Conservation (phyloP, 2,329 filamentous ascomycete genomes). For the Claviceps arundinis region DNA sequence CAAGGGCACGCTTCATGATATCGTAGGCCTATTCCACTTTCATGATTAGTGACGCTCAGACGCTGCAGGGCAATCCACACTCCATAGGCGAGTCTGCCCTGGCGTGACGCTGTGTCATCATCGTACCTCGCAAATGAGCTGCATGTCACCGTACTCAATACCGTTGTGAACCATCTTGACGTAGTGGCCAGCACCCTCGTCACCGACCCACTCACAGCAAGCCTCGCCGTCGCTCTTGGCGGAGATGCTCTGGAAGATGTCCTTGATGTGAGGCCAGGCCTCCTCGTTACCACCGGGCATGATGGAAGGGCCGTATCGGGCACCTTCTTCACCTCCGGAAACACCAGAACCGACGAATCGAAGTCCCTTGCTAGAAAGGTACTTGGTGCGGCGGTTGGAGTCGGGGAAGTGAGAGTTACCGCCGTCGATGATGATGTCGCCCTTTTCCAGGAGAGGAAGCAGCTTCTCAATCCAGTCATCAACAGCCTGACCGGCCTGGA, state of each 20-base stretch:
- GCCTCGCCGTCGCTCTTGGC: conserved; percentile 95
- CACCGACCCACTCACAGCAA: conserved; percentile 99
- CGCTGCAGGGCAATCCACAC: neutral
- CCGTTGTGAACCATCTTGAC: conserved; percentile 99
- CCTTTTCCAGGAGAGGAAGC: conserved; percentile 66
- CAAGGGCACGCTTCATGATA: conserved; percentile 97
- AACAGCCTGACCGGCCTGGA: conserved; percentile 95
- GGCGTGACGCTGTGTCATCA: neutral
- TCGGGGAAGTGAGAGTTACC: conserved; percentile 98
- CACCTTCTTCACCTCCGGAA: conserved; percentile 98
- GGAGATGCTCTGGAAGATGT: conserved; percentile 94
- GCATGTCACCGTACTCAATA: conserved; percentile 99
- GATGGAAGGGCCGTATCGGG: conserved; percentile 88
- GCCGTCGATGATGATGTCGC: conserved; percentile 98
- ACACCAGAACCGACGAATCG: conserved; percentile 95
- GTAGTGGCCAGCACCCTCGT: conserved; percentile 98
- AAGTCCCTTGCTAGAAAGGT: conserved; percentile 76
- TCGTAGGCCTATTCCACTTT: conserved; percentile 66
- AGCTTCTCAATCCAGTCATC: conserved; percentile 98
- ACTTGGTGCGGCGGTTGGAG: conserved; percentile 91
- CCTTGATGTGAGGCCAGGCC: conserved; percentile 97
- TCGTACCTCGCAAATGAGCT: conserved; percentile 93
- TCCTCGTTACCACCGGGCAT: conserved; percentile 99
- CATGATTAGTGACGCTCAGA: neutral
- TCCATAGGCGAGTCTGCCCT: neutral